Percentiles rank a stretch among this genome's conserved stretches.
Evolutionary conservation across 139 green algal genomes (phyloP).

Genomic region (Parachlorella kessleri): DNA sequence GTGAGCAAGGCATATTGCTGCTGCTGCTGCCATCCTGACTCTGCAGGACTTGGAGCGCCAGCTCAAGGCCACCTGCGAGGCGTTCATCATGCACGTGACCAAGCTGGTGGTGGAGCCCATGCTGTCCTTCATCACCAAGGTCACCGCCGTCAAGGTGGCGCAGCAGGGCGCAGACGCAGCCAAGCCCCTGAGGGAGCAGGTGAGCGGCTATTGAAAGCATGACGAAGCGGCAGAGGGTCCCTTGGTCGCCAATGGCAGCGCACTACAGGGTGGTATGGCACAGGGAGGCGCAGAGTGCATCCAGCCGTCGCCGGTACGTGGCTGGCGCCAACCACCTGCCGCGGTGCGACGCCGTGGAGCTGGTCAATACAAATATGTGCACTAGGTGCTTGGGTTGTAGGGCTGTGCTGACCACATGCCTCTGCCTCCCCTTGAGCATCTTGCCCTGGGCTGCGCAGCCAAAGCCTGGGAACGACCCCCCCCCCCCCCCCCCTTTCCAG

Average conservation of each 20-base stretch:
- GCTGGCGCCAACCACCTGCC: too few relatives aligned
- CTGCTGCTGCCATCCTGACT: background rate
- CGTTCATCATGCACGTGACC: slow-evolving; percentile 94
- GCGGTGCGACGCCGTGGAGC: too few relatives aligned
- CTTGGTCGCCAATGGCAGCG: too few relatives aligned
- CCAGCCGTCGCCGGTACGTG: too few relatives aligned
- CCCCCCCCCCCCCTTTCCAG: background rate
- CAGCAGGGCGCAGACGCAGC: slow-evolving; percentile 15
- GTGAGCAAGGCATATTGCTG: too few relatives aligned
- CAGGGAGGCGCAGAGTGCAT: too few relatives aligned
- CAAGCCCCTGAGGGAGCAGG: slow-evolving; percentile 72
- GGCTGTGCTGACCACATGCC: background rate
- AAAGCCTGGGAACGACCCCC: background rate
- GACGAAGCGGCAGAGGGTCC: too few relatives aligned
- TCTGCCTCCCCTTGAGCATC: background rate
- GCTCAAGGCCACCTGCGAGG: slow-evolving; percentile 91
- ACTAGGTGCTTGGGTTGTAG: too few relatives aligned
- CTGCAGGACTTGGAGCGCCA: slow-evolving; percentile 92
- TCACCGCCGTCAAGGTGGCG: slow-evolving; percentile 67
- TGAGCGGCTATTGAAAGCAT: too few relatives aligned
- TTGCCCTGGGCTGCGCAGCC: background rate
- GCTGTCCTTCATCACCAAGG: slow-evolving; percentile 94
- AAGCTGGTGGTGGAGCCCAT: slow-evolving; percentile 93
- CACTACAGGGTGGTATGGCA: too few relatives aligned
- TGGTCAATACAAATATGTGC: too few relatives aligned